phyloP scores from a whole-genome alignment of 306 rosid species.

The Cotoneaster glaucophyllus region DNA sequence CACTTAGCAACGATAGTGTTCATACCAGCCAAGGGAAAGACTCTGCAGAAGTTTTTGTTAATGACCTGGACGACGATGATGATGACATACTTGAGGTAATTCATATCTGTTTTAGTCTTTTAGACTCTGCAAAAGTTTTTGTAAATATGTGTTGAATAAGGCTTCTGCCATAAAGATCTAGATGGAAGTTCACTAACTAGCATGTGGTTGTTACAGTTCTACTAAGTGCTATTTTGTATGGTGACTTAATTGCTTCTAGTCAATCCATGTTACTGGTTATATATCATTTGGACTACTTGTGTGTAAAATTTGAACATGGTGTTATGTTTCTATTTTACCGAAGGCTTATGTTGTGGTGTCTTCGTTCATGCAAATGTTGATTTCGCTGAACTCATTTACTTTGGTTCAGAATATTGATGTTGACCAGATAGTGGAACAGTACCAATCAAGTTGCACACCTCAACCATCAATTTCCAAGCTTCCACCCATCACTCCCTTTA shows the following conservation, averaged over 20 bases:
- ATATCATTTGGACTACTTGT: neutral
- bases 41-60: conserved; percentile 26
- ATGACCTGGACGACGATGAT: conserved; percentile 44
- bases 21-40: conserved; percentile 27
- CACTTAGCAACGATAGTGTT: conserved; percentile 25
- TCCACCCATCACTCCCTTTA: conserved; percentile 58
- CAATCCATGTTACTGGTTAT: neutral
- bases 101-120: neutral
- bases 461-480: conserved; percentile 58
- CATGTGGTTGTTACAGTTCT: neutral
- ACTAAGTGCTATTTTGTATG: neutral
- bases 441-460: conserved; percentile 84
- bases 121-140: too few relatives aligned
- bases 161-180: neutral
- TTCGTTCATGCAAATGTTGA: conserved; percentile 2
- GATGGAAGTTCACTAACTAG: neutral
- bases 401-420: conserved; percentile 73
- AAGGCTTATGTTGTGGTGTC: conserved; percentile 3
- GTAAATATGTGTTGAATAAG: neutral
- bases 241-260: neutral
- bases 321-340: neutral
- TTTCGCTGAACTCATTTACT: conserved; percentile 18
- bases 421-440: conserved; percentile 88
- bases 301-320: neutral
- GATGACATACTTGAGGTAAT: conserved; percentile 76